These are phyloP conservation scores for Jaenimonas drosophilae DNA, from an alignment of 208 protist species.

Conservation along the genomic window DNA sequence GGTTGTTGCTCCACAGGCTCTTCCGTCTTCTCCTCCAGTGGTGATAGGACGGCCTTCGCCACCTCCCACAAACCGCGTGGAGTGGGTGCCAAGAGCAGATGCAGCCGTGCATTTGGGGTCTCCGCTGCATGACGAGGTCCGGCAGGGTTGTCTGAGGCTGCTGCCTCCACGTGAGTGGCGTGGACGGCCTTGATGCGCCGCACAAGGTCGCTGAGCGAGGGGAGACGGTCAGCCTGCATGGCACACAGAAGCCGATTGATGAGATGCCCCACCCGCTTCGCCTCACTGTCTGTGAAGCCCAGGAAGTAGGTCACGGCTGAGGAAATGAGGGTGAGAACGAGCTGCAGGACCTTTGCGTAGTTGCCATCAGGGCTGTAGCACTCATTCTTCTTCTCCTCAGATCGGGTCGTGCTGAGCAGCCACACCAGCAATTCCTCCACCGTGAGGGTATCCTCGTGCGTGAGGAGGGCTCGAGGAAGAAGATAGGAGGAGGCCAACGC, in stretches of 20 bases:
- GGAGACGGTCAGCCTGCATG: background rate
- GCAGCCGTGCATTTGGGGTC: no score
- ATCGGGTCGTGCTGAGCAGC: slow-evolving; percentile 14
- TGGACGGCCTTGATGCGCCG: background rate
- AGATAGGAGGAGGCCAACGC: slow-evolving; percentile 40
- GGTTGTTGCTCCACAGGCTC: background rate
- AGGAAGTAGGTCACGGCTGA: slow-evolving; percentile 47
- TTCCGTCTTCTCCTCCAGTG: background rate
- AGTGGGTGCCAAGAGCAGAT: no score
- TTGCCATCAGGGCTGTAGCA: background rate
- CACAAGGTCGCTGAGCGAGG: background rate
- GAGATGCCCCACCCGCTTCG: slow-evolving; percentile 50
- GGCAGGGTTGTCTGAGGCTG: background rate
- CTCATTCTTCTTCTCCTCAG: background rate
- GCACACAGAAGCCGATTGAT: slow-evolving; percentile 13
- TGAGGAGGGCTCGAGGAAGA: slow-evolving; percentile 60
- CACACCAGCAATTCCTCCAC: slow-evolving; percentile 50
- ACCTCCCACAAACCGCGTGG: background rate
- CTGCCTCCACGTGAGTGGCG: background rate
- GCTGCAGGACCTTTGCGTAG: slow-evolving; percentile 14
- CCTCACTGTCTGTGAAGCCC: slow-evolving; percentile 66
- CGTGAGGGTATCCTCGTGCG: slow-evolving; percentile 46
- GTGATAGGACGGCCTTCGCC: background rate
- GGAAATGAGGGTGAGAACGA: slow-evolving; percentile 43
- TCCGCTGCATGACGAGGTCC: background rate